Conservation (phyloP, 2,329 filamentous ascomycete genomes). For the Ascochyta lentis region DNA sequence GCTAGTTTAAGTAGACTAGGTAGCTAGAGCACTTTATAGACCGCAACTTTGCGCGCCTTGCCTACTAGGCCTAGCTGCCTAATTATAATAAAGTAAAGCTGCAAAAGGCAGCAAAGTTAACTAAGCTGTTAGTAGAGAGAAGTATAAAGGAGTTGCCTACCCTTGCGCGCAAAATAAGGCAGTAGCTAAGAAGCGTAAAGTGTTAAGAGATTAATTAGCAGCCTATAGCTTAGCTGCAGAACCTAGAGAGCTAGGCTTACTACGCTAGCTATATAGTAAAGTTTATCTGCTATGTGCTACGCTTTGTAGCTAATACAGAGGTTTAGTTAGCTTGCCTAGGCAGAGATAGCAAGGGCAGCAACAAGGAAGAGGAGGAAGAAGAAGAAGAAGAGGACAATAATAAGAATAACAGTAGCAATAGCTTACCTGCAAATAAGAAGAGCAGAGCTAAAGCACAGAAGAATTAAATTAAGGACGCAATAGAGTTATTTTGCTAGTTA, state of each 20-base stretch:
- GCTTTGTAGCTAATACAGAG: too few relatives aligned
- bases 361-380: neutral
- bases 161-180: neutral
- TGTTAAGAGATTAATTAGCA: neutral
- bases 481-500: too few relatives aligned
- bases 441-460: too few relatives aligned
- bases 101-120: neutral
- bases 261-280: neutral
- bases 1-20: neutral
- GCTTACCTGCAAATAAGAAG: too few relatives aligned
- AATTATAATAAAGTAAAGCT: neutral
- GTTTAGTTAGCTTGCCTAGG: neutral
- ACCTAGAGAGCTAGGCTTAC: neutral
- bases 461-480: too few relatives aligned
- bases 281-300: neutral
- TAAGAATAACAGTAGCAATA: too few relatives aligned
- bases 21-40: neutral
- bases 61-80: neutral
- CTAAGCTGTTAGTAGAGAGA: neutral
- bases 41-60: neutral
- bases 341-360: neutral
- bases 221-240: neutral
- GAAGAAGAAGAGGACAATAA: too few relatives aligned
- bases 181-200: neutral
- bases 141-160: neutral